Percentiles rank a stretch among this genome's conserved stretches.
phyloP scores from a whole-genome alignment of 805 yeast species.

The Candida methanosorbosa region DNA sequence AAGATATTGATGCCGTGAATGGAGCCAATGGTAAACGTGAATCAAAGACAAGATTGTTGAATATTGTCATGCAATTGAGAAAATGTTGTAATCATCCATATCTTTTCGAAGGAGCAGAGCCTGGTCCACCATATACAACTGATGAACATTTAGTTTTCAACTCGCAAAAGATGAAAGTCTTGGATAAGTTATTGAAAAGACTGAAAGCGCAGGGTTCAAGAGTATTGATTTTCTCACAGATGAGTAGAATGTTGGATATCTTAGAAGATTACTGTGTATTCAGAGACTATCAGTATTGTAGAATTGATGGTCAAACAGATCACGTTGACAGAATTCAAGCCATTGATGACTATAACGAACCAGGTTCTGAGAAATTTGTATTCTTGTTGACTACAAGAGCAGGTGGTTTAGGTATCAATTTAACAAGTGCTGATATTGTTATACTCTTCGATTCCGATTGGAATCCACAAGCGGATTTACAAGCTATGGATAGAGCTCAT shows the following conservation, averaged over 20 bases:
- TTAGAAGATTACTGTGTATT: conserved; percentile 72
- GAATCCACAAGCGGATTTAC: conserved; percentile 87
- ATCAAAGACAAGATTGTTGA: conserved; percentile 64
- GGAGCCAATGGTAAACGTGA: conserved; percentile 73
- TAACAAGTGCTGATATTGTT: conserved; percentile 75
- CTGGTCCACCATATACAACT: conserved; percentile 82
- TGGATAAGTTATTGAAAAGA: conserved; percentile 58
- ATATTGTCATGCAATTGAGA: conserved; percentile 78
- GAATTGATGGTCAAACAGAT: conserved; percentile 80
- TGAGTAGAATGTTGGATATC: conserved; percentile 76
- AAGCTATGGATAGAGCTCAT: conserved; percentile 87
- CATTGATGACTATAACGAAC: conserved; percentile 74
- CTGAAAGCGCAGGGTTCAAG: conserved; percentile 64
- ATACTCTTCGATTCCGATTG: conserved; percentile 74
- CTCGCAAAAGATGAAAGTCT: conserved; percentile 61
- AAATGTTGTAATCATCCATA: conserved; percentile 85
- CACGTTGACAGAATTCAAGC: conserved; percentile 69
- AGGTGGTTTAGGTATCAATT: conserved; percentile 82
- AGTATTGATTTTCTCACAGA: conserved; percentile 73
- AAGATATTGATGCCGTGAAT: conserved; percentile 78
- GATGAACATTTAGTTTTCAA: conserved; percentile 76
- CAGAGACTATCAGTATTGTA: conserved; percentile 60
- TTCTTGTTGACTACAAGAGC: conserved; percentile 78
- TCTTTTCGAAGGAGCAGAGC: conserved; percentile 80
- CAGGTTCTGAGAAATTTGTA: conserved; percentile 63